These are phyloP conservation scores for Alternaria brassicae DNA, from an alignment of 2,329 filamentous ascomycete species.

Conservation along the genomic window DNA sequence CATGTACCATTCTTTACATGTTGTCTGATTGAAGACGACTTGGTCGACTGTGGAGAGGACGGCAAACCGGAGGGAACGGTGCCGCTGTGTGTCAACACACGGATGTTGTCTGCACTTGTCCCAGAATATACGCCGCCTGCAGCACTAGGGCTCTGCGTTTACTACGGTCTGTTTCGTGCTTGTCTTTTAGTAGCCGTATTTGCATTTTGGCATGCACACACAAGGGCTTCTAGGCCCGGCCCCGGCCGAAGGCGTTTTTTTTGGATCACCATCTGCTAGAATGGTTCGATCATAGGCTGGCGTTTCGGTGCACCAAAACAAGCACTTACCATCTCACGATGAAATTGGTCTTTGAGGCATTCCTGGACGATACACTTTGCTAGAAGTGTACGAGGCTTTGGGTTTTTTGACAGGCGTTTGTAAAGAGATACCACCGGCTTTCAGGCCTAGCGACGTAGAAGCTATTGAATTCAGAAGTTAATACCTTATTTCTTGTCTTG, in stretches of 20 bases:
- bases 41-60: constrained; percentile 1
- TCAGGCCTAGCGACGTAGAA: constrained; percentile 31
- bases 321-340: constrained; percentile 22
- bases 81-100: not conserved
- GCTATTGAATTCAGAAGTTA: constrained; percentile 19
- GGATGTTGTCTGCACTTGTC: not conserved
- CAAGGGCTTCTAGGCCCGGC: constrained; percentile 36
- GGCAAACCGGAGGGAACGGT: not conserved
- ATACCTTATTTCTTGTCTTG: not conserved
- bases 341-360: constrained; percentile 22
- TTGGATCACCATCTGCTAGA: constrained; percentile 27
- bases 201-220: constrained; percentile 43
- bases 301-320: constrained; percentile 26
- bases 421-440: constrained; percentile 38
- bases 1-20: not conserved
- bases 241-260: constrained; percentile 39
- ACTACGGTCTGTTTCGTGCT: constrained; percentile 20
- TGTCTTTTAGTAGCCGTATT: constrained; percentile 40
- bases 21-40: not conserved
- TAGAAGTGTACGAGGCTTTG: constrained; percentile 37
- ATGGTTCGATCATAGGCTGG: constrained; percentile 26
- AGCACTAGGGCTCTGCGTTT: constrained; percentile 1
- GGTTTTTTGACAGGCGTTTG: constrained; percentile 26
- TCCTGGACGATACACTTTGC: constrained; percentile 39
- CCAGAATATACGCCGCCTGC: not conserved